Base-by-base conservation (phyloP, 208 protist genomes). In the Leptomonas seymouri region DNA sequence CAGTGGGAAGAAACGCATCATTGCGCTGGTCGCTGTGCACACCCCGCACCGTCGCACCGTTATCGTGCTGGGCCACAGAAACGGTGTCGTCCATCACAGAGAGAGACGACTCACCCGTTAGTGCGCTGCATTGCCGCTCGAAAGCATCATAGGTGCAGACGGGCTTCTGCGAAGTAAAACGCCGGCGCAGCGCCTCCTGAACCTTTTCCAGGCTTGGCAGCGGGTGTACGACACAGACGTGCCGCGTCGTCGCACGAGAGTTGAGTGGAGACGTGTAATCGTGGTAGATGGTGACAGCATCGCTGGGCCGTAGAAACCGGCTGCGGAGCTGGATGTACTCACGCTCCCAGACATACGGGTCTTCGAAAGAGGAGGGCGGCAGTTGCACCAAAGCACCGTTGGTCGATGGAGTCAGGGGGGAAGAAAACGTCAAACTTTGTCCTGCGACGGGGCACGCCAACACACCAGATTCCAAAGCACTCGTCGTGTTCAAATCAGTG, bases 131-230 rank as follows among this genome's bases (percentile, higher is more conserved):
- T 45, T 67, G 71, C 46, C 62, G 71, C 57, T 77, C 71, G 30
- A 48, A 71, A 39, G 55, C 57, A 25, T 77, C 71, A 51, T 74
- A 80, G 50, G 64, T 39, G 36, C 25, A 59, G 30, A 31, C 39
- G 1, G 69, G 63, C 46, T 77, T 71, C 56, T 67, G 77, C 56
- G 78, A 60, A 12, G 59, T 58, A 36, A 66, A 78, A 16, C 53
- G 74, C 1, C 39, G 45, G 9, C 65, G 72, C 34, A 74, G 66
- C 25, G 57, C 60, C 59, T 76, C 64, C 75, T 94, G 86, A 18
- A 94, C 70, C n/a, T 71, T 79, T 34, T 73, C 76, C 8, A 96
- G 70, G 18, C 73, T 48, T 3, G 91, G 91, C 51, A 96, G 63
- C 16, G 79, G 67, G 21, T 79, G 80, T 49, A 94, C 91, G 51